These are phyloP conservation scores for Euryodendron excelsum DNA, from an alignment of 148 eudicot genomes.

Conservation along the genomic window DNA sequence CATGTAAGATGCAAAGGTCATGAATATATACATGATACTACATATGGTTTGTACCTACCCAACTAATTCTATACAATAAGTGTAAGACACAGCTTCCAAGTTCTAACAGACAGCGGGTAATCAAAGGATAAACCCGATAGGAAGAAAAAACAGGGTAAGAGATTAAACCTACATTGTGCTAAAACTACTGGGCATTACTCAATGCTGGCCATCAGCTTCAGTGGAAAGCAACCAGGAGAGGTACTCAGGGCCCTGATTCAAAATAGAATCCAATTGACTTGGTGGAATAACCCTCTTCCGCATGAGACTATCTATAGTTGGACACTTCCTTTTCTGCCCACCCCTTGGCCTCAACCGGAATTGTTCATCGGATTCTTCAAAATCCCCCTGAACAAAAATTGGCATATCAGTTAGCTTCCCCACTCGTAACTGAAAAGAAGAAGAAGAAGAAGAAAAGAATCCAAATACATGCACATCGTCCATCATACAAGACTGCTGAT, in stretches of 20 bases:
- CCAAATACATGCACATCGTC: not conserved
- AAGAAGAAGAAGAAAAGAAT: not conserved
- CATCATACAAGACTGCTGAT: not conserved
- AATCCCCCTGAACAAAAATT: slow-evolving; percentile 41
- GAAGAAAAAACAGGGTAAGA: not conserved
- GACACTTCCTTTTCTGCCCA: slow-evolving; percentile 41
- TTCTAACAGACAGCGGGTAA: no score
- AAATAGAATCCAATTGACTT: slow-evolving; percentile 17
- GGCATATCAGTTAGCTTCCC: not conserved
- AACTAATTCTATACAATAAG: not conserved
- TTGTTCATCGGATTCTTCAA: slow-evolving; percentile 46
- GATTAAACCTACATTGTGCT: not conserved
- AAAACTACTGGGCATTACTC: not conserved
- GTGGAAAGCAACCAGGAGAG: slow-evolving; percentile 30
- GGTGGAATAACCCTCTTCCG: slow-evolving; percentile 46
- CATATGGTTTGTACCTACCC: no score
- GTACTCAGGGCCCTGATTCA: slow-evolving; percentile 32
- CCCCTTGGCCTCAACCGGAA: slow-evolving; percentile 52
- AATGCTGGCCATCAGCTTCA: slow-evolving; percentile 20
- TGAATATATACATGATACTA: no score
- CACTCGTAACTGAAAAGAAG: not conserved
- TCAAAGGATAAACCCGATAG: not conserved
- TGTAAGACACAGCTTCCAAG: not conserved
- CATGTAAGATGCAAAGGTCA: no score
- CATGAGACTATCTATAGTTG: slow-evolving; percentile 32